These are phyloP conservation scores for Neurospora sp. DNA, from an alignment of 495 filamentous ascomycete species.

Conservation along the genomic window DNA sequence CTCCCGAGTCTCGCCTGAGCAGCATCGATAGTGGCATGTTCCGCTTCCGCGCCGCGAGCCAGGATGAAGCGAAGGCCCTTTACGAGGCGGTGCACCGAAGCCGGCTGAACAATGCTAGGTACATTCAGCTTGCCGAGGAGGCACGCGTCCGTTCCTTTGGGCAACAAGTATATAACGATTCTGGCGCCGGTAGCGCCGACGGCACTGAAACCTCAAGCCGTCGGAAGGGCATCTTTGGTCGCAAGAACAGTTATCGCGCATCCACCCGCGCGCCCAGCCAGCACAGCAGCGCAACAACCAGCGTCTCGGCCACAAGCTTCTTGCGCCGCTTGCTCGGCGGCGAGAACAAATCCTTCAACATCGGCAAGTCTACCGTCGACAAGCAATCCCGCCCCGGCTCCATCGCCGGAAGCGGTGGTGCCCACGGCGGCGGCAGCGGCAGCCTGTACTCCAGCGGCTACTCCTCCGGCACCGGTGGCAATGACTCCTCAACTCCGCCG, in stretches of 20 bases:
- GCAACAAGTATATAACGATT: conserved; percentile 19
- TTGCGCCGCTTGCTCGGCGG: conserved; percentile 48
- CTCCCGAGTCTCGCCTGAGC: conserved; percentile 58
- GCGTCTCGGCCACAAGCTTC: conserved; percentile 64
- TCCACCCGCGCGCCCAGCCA: conserved; percentile 41
- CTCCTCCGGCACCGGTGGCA: conserved; percentile 34
- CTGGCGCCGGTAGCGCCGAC: conserved; percentile 28
- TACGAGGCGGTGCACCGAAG: conserved; percentile 77
- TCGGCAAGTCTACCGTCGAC: conserved; percentile 48
- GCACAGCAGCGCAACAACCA: conserved; percentile 36
- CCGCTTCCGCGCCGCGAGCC: conserved; percentile 67
- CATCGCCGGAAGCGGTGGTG: conserved; percentile 30
- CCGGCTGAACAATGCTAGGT: conserved; percentile 79
- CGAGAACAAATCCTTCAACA: conserved; percentile 62
- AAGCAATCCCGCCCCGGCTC: conserved; percentile 36
- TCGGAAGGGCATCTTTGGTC: conserved; percentile 44
- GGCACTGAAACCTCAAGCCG: conserved; percentile 23
- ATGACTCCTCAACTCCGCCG: conserved; percentile 40
- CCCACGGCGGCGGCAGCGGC: conserved; percentile 42
- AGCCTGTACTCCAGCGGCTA: conserved; percentile 53
- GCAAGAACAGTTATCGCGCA: conserved; percentile 49
- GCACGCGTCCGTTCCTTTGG: conserved; percentile 42
- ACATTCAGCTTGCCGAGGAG: conserved; percentile 65
- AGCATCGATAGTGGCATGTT: conserved; percentile 58
- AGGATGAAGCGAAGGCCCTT: conserved; percentile 67